Percentiles rank a stretch among this genome's conserved stretches.
Evolutionary conservation across 805 yeast species (phyloP).

Genomic region (Naumovozyma dairenensis): DNA sequence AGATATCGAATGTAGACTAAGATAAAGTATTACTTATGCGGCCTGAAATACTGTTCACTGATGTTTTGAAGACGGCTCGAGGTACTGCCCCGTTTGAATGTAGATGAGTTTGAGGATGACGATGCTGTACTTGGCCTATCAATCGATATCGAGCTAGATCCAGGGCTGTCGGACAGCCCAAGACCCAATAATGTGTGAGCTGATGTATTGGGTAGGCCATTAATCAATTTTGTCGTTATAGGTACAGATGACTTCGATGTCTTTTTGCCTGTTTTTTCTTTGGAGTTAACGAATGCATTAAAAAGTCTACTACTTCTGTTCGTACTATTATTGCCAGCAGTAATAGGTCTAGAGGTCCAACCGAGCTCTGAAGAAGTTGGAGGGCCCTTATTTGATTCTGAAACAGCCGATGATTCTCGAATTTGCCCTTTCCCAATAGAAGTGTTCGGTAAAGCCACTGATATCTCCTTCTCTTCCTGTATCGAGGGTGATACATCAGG

Average conservation of each 20-base stretch:
- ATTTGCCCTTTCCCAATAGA: too few species aligned
- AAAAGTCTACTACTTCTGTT: constrained; percentile 23
- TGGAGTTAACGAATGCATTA: constrained; percentile 26
- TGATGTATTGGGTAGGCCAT: constrained; percentile 27
- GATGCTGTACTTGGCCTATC: constrained; percentile 3
- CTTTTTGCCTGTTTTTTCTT: constrained; percentile 7
- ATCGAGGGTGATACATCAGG: too few species aligned
- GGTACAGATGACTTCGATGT: constrained; percentile 20
- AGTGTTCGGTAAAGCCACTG: too few species aligned
- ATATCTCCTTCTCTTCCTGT: too few species aligned
- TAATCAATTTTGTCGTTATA: constrained; percentile 23
- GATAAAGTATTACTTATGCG: neutral
- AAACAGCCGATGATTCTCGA: too few species aligned
- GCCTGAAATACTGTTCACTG: neutral
- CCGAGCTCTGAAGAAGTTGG: neutral
- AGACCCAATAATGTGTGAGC: constrained; percentile 8
- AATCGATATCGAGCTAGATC: neutral
- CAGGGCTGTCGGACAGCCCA: constrained; percentile 5
- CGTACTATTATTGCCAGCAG: neutral
- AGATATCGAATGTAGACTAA: too few species aligned
- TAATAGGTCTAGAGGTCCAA: too few species aligned
- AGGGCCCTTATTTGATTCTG: neutral
- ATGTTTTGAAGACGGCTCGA: neutral
- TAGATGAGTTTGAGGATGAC: constrained; percentile 1
- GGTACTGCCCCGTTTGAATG: neutral